phyloP scores from a whole-genome alignment of 169 alveolate genomes.

The Babesia gibsoni region DNA sequence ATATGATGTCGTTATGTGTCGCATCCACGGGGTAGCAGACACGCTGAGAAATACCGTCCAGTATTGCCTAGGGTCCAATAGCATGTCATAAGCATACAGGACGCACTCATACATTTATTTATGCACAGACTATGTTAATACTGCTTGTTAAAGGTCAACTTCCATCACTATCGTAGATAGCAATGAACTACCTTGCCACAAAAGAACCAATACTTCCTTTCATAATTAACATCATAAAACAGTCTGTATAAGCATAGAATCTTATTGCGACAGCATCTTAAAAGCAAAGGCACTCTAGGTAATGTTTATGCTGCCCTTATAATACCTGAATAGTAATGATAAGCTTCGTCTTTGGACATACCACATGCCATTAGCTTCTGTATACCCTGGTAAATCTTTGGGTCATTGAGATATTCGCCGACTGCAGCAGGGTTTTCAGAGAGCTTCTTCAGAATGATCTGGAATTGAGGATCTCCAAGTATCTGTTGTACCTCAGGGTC shows the following conservation, averaged over 20 bases:
- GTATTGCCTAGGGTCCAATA: no score
- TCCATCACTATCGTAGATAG: no score
- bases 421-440: constrained; percentile 83
- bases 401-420: constrained; percentile 89
- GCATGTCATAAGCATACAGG: no score
- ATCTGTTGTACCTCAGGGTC: constrained; percentile 98
- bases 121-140: no score
- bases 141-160: not conserved
- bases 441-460: constrained; percentile 81
- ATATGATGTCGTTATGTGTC: no score
- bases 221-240: not conserved
- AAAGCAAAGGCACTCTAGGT: not conserved
- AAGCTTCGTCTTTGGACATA: constrained; percentile 67
- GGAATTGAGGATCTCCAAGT: constrained; percentile 93
- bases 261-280: not conserved
- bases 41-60: no score
- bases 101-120: no score
- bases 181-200: not conserved
- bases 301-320: constrained; percentile 28
- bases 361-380: constrained; percentile 98
- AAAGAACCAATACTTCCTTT: not conserved
- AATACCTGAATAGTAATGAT: constrained; percentile 6
- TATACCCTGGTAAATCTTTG: constrained; percentile 89
- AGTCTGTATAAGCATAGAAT: not conserved
- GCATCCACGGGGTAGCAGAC: no score